phyloP scores from a whole-genome alignment of 2,329 filamentous ascomycete genomes.

The Parastagonospora avenae region DNA sequence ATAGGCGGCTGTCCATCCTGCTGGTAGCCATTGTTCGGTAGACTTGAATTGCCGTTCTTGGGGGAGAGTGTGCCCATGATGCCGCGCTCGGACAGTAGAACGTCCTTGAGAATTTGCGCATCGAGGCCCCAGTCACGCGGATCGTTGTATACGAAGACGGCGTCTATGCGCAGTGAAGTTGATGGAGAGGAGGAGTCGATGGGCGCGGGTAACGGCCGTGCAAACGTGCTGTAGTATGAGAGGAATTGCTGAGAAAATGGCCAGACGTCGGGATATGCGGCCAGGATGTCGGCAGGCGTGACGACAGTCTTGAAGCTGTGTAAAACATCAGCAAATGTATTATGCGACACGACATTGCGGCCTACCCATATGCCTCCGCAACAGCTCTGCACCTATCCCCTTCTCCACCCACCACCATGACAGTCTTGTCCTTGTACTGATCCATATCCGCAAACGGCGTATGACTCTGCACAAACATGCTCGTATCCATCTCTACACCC shows the following conservation, averaged over 20 bases:
- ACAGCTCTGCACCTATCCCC: conserved; percentile 68
- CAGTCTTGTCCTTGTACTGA: conserved; percentile 60
- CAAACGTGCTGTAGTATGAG: conserved; percentile 64
- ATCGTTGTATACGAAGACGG: conserved; percentile 93
- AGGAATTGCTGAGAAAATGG: conserved; percentile 76
- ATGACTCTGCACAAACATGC: conserved; percentile 85
- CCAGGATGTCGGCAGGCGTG: conserved; percentile 82
- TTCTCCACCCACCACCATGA: conserved; percentile 56
- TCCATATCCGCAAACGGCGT: conserved; percentile 79
- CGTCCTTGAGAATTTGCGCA: conserved; percentile 80
- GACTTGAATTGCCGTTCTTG: conserved; percentile 67
- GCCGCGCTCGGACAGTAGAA: conserved; percentile 79
- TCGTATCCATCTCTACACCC: conserved; percentile 65
- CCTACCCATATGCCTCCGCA: conserved; percentile 62
- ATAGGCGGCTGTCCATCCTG: conserved; percentile 78
- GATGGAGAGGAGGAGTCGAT: conserved; percentile 54
- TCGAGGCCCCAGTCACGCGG: conserved; percentile 96
- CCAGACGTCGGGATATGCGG: conserved; percentile 75
- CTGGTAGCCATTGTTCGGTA: conserved; percentile 80
- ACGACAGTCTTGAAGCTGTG: conserved; percentile 69
- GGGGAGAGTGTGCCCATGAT: conserved; percentile 78
- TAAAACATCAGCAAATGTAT: conserved; percentile 3
- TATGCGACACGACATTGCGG: neutral
- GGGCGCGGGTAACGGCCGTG: conserved; percentile 62
- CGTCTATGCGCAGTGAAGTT: conserved; percentile 76